phyloP scores from a whole-genome alignment of 495 filamentous ascomycete species.

The Penicillium ucsense region DNA sequence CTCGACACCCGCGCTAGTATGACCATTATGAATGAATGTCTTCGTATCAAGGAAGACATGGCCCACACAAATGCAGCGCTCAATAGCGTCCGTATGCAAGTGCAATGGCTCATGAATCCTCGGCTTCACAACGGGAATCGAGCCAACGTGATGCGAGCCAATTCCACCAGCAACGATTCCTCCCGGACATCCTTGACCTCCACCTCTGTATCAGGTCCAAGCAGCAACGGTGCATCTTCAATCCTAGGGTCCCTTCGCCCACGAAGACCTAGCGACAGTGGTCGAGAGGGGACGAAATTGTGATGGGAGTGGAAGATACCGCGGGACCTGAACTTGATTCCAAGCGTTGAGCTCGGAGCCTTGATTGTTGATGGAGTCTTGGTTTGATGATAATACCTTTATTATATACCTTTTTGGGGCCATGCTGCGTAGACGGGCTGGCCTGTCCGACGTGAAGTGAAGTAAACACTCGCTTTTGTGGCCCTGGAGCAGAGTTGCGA shows the following conservation, averaged over 20 bases:
- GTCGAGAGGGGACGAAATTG: slow-evolving; percentile 38
- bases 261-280: slow-evolving; percentile 33
- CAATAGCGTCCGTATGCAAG: slow-evolving; percentile 52
- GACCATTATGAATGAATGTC: slow-evolving; percentile 58
- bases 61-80: slow-evolving; percentile 57
- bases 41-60: slow-evolving; percentile 59
- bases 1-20: slow-evolving; percentile 57
- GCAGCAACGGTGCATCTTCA: slow-evolving; percentile 13
- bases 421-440: slow-evolving; percentile 1
- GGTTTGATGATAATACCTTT: neutral
- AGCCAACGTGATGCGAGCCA: slow-evolving; percentile 14
- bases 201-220: slow-evolving; percentile 20
- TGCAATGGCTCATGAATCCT: slow-evolving; percentile 60
- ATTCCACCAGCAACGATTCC: slow-evolving; percentile 8
- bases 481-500: too few species aligned
- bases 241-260: slow-evolving; percentile 22
- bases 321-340: too few species aligned
- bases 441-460: neutral
- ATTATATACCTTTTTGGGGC: neutral
- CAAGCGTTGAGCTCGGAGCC: slow-evolving; percentile 2
- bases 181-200: slow-evolving; percentile 9
- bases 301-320: neutral
- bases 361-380: slow-evolving; percentile 1
- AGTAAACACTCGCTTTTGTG: too few species aligned
- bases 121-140: slow-evolving; percentile 41